Base-by-base conservation (phyloP, 345 rosid genomes). In the Hypericum perforatum region DNA sequence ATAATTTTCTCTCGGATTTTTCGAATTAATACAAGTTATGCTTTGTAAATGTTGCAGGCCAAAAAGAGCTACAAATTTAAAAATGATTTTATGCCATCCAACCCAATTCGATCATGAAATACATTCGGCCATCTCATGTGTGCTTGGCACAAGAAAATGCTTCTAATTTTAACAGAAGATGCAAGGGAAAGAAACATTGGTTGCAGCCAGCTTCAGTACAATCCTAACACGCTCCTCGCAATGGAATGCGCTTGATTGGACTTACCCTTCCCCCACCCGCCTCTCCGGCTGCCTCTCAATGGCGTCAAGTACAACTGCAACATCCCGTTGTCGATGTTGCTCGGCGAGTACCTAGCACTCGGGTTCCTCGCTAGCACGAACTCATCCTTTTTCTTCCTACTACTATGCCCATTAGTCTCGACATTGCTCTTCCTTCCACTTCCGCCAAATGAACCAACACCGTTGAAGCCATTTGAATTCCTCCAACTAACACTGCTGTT, bases 401-500 rank as follows among this genome's bases (percentile, higher is more conserved):
- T 75, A 67, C 75, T 75, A 67, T 72, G 53, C 47, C 77, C 74
- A 36, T 72, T 79, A 7, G 76, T 61, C 55, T 84, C 95, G 5
- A 73, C 80, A 63, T 70, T 68, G 46, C 68, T 85, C 74, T 79
- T 77, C 70, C 83, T 77, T 66, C 51, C 72, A 65, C 70, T 66
- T 41, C 53, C 32, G 4, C 32, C 74, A 45, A 78, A 70, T 0
- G 82, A 45, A 7, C 55, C 55, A 11, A 36, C 13, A 5, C 42
- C 86, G n/a, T 67, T 65, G 64, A 59, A 66, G 11, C 68, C 63
- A 7, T 54, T 42, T 0, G 95, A 77, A 59, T 79, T 89, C 74
- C 99, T 82, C 86, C 89, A 92, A 66, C 97, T 92, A 49, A 86
- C 85, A 58, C 97, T 94, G 79, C 95, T 94, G 58, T 82, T 92